Base-by-base conservation (phyloP, 225 moss, liverwort and hornwort species). In the Straminergon stramineum region DNA sequence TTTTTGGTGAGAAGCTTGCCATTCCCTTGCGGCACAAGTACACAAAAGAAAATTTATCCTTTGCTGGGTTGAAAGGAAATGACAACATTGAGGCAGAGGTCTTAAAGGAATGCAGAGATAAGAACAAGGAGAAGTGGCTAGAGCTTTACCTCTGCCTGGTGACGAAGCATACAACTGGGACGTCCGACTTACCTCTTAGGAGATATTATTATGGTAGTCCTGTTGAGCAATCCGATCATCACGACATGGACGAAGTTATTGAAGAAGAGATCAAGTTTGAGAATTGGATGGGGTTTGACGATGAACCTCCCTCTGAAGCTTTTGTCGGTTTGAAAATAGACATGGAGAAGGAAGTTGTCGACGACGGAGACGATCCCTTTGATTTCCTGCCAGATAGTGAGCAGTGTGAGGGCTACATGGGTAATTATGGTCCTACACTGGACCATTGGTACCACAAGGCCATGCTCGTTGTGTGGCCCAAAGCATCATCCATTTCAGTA, bases 381-480 rank as follows among this genome's bases (percentile, higher is more conserved):
- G 39, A 55, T 74, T 0, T 1, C 35, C 9, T 12, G 45, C 84
- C 87, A 31, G 90, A 92, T 79, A 67, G 56, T 1, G 83, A 90
- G 67, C 4, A 90, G 10, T 83, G 62, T 51, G 57, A 86, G 67
- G 57, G 10, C 5, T 51, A 83, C n/a, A 71, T 15, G 56, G 90
- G 87, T 39, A 75, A 91, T 43, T 30, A 2, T 26, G 88, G 78
- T 31, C 80, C 86, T 9, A 87, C 15, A 17, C 27, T 56, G 58
- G 57, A 92, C 1, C 34, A 41, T 61, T 90, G 87, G 91, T 90
- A 90, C 55, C 82, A 87, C 58, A 82, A 21, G 30, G 90, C 87
- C 27, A 76, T 90, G 75, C 61, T 90, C 22, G 92, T 92, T 31
- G 76, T 87, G 28, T 92, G 81, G 87, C 90, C 90, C 35, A 84